Base-by-base conservation (phyloP, 129 eudicot genomes). In the Oenanthe sinensis region DNA sequence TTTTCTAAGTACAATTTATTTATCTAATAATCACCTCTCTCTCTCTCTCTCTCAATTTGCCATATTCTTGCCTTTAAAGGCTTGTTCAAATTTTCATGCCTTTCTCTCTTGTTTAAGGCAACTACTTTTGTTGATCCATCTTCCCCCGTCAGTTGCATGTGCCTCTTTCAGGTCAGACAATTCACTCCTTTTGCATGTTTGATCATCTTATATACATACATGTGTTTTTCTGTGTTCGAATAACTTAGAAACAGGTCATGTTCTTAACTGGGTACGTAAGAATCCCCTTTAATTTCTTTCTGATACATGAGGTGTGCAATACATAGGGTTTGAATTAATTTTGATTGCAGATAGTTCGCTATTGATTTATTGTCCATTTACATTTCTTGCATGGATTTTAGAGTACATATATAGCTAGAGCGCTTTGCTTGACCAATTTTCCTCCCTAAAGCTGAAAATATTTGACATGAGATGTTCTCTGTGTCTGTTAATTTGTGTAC, bases 151-250 rank as follows among this genome's bases (percentile, higher is more conserved):
- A 42, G 40, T 17, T 79, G 58, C 77, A 79, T 79, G 26, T 72
- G 47, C 71, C 80, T 48, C 42, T 33, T 40, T 50, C 72, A 81
- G 84, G 81, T 81, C 39, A 69, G 81, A 76, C 71, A 14, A 33
- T 79, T 54, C 71, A 36, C 39, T 72, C 37, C 42, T 24, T 70
- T 75, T 77, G 8, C 58, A 45, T 74, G 30, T 44, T 42, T 39
- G 45, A 39, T 71, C n/a, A 7, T 20, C 24, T 40, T 11, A 58
- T 13, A 58, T 22, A 60, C 16, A 24, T 24, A 10, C 40, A 16
- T 39, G 44, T 71, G 24, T 39, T 11, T 40, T 4, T 39, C 0
- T 39, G 42, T 39, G 42, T 39, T 39, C 6, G 20, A 68, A 28
- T 30, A 33, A 28, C 44, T 12, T 68, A 60, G 11, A 22, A 22